These are phyloP conservation scores for Dothideomycetidae sp. DNA, from an alignment of 2,329 filamentous ascomycete genomes.

Conservation along the genomic window DNA sequence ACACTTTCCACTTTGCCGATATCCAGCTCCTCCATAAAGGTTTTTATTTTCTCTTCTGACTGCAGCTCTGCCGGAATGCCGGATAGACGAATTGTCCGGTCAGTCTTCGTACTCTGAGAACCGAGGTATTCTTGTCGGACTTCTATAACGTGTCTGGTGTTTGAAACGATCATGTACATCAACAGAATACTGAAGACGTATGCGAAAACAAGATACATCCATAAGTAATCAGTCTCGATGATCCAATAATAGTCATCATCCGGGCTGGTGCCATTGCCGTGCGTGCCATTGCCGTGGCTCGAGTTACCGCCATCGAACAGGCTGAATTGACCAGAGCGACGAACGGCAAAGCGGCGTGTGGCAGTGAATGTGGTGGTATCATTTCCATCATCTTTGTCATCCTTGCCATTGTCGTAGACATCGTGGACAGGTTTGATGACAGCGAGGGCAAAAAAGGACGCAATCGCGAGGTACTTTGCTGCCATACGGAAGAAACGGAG, in stretches of 20 bases:
- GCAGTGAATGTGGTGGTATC: conserved; percentile 1
- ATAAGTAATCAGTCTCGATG: conserved; percentile 50
- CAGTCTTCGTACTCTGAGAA: conserved; percentile 86
- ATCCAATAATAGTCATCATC: conserved; percentile 22
- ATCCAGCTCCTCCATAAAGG: conserved; percentile 71
- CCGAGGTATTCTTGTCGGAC: conserved; percentile 84
- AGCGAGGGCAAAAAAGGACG: conserved; percentile 66
- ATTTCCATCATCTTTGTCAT: conserved; percentile 20
- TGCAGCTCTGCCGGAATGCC: conserved; percentile 70
- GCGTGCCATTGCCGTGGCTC: conserved; percentile 1
- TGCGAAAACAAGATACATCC: conserved; percentile 89
- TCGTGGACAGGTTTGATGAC: conserved; percentile 79
- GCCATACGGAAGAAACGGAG: conserved; percentile 93
- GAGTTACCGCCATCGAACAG: not conserved
- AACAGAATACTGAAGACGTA: conserved; percentile 80
- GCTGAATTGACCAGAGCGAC: conserved; percentile 2
- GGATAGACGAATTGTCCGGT: conserved; percentile 81
- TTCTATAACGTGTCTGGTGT: conserved; percentile 74
- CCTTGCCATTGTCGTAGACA: conserved; percentile 40
- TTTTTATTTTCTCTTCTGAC: conserved; percentile 68
- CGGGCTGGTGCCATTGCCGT: conserved; percentile 9
- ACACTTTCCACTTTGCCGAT: conserved; percentile 86
- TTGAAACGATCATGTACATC: conserved; percentile 65
- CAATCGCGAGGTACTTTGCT: conserved; percentile 63
- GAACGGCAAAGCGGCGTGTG: not conserved